Evolutionary conservation across 352 stramenopile genomes (phyloP), one percentile per base, ranked within the genome.

Genomic region (Globisporangium canariense): DNA sequence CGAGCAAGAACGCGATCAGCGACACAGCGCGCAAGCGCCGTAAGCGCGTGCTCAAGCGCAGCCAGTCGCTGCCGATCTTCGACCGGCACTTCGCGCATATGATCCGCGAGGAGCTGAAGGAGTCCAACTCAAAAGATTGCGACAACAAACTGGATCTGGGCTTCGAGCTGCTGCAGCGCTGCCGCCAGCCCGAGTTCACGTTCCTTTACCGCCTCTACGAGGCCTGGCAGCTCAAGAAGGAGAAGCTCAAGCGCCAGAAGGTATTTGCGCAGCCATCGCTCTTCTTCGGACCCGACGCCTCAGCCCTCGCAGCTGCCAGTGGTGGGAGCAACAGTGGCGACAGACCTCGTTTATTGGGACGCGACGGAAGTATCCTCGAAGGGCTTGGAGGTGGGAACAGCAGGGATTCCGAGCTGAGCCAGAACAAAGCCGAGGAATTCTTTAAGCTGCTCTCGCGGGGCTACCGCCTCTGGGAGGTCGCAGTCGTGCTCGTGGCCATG

Each of bases 21-120:
- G 59, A 66, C 18, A 66, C 13, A 18, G 62, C 30, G 3, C 62
- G 52, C 11, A 74, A 72, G 40, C 68, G 74, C 0, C 61, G 63
- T 54, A 76, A 54, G n/a, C 70, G 80, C 2, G 72, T 84, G 13
- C 58, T 90, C 0, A 88, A 87, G 49, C 79, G 81, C 9, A 88
- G 75, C 14, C 79, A 87, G 52, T 90, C 81, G 1, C 60, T 90
- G 36, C 81, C 81, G 1, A 68, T 86, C 18, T 90, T 90, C 45
- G 77, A 90, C 34, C 67, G 65, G 0, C 76, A 90, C n/a, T 90
- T 88, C 25, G 66, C 72, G 7, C 49, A 65, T 45, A 88, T 88
- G 71, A 80, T 90, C 18, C 66, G 72, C 0, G 71, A 75, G 9
- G 81, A 88, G 51, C 74, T 90, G 0, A 68, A 74, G 14, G 75